phyloP scores from a whole-genome alignment of 768 basidiomycete genomes.

The Xanthoconium stramineum region DNA sequence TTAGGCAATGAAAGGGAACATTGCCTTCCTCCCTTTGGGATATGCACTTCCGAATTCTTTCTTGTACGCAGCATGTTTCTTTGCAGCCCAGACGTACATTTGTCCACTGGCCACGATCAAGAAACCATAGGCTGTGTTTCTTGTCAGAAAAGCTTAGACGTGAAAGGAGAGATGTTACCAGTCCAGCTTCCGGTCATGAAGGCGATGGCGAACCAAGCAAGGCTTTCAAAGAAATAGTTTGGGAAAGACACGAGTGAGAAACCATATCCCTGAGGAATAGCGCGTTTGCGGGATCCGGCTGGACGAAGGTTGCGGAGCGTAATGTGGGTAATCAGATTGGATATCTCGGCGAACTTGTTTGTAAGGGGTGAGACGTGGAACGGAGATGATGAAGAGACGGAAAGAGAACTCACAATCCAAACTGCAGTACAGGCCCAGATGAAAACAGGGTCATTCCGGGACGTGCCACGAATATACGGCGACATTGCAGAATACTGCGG shows the following conservation, averaged over 20 bases:
- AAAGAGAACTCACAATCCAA: constrained; percentile 63
- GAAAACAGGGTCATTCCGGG: constrained; percentile 64
- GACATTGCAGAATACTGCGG: constrained; percentile 70
- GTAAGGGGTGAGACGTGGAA: not conserved
- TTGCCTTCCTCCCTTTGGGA: constrained; percentile 67
- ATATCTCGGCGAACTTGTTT: constrained; percentile 73
- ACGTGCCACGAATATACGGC: constrained; percentile 57
- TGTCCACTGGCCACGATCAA: constrained; percentile 53
- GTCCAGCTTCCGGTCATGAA: constrained; percentile 76
- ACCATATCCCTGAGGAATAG: constrained; percentile 91
- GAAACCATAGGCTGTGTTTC: constrained; percentile 59
- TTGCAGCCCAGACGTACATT: constrained; percentile 86
- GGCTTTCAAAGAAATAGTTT: constrained; percentile 90
- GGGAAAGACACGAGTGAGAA: constrained; percentile 86
- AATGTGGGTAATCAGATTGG: constrained; percentile 81
- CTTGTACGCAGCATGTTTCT: constrained; percentile 88
- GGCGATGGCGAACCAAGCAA: constrained; percentile 71
- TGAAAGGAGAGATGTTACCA: constrained; percentile 45
- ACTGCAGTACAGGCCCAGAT: constrained; percentile 61
- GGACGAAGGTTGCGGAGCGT: constrained; percentile 84
- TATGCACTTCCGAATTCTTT: constrained; percentile 92
- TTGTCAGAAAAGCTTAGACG: not conserved
- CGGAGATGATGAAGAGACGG: not conserved
- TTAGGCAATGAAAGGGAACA: constrained; percentile 61
- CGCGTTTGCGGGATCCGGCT: constrained; percentile 68